Percentiles rank a stretch among this genome's conserved stretches.
These are phyloP conservation scores for Metarhizium humberi DNA, from an alignment of 2,329 filamentous ascomycete species.

Conservation along the genomic window DNA sequence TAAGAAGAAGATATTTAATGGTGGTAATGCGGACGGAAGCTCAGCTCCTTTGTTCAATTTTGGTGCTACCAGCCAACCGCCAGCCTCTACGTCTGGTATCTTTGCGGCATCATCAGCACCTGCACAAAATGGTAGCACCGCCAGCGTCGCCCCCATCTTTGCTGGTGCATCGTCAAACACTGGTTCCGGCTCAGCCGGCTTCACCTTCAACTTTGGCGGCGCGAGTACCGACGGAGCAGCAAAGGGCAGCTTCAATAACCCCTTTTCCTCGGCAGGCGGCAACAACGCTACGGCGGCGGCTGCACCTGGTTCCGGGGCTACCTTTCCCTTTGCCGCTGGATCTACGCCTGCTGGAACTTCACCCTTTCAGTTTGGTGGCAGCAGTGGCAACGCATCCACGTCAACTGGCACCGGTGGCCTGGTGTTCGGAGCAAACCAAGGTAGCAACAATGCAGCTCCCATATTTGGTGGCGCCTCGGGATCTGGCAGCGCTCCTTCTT, in stretches of 20 bases:
- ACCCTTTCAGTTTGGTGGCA: conserved; percentile 30
- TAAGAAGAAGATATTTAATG: conserved; percentile 25
- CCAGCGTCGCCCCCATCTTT: conserved; percentile 26
- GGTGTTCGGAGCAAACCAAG: conserved; percentile 19
- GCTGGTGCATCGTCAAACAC: conserved; percentile 19
- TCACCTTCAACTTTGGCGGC: conserved; percentile 22
- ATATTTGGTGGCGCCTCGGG: conserved; percentile 22
- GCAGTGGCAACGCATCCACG: conserved; percentile 13
- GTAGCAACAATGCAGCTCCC: conserved; percentile 13
- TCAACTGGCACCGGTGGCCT: conserved; percentile 10
- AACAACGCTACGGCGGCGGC: conserved; percentile 14
- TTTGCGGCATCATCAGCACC: conserved; percentile 23
- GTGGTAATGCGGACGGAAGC: conserved; percentile 13
- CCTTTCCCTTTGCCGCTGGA: conserved; percentile 29
- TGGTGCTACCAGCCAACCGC: conserved; percentile 10
- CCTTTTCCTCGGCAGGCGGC: conserved; percentile 24
- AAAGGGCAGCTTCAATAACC: conserved; percentile 27
- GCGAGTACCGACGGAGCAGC: conserved; percentile 8
- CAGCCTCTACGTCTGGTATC: conserved; percentile 25
- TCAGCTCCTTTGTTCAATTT: conserved; percentile 27
- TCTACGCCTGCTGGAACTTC: conserved; percentile 18
- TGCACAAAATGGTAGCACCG: conserved; percentile 9
- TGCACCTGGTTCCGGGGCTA: conserved; percentile 16
- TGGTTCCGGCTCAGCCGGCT: conserved; percentile 15
- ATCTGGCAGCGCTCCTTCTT: conserved; percentile 21